Percentiles rank a stretch among this genome's conserved stretches.
phyloP scores from a whole-genome alignment of 1,139 yeast genomes.

The Trichomonascaceae sp. region DNA sequence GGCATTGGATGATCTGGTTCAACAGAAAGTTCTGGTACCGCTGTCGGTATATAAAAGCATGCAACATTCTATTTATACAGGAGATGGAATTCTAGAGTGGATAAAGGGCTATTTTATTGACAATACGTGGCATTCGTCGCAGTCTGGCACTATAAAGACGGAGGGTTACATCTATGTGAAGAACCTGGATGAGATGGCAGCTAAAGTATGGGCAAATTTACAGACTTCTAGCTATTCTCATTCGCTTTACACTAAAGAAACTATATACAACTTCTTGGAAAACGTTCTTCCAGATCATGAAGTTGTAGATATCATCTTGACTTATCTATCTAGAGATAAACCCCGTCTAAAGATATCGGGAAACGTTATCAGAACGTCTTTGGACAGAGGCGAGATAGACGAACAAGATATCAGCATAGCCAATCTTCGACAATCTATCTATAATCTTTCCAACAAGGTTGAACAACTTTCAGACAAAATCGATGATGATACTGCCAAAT shows the following conservation, averaged over 20 bases:
- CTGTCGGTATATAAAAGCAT: conserved; percentile 14
- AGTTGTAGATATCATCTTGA: conserved; percentile 23
- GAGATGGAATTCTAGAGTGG: conserved; percentile 20
- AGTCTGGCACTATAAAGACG: conserved; percentile 20
- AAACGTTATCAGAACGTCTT: conserved; percentile 17
- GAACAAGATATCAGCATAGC: conserved; percentile 31
- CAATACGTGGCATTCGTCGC: conserved; percentile 20
- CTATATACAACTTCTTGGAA: conserved; percentile 15
- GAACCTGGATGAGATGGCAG: conserved; percentile 20
- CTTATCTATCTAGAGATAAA: conserved; percentile 26
- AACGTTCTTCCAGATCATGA: conserved; percentile 20
- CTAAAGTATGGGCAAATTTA: conserved; percentile 16
- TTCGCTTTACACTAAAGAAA: conserved; percentile 22
- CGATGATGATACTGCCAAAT: conserved; percentile 15
- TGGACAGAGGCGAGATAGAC: not conserved
- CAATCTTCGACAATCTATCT: conserved; percentile 25
- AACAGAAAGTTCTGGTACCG: conserved; percentile 25
- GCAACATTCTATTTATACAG: conserved; percentile 16
- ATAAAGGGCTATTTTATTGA: conserved; percentile 20
- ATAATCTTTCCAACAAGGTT: conserved; percentile 24
- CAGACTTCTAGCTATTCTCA: conserved; percentile 20
- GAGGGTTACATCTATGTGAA: conserved; percentile 26
- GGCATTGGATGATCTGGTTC: conserved; percentile 31
- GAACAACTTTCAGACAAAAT: conserved; percentile 23
- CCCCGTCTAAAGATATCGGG: conserved; percentile 18